Evolutionary conservation across 305 asterid genomes (phyloP).

Genomic region (Fraxinus velutina): DNA sequence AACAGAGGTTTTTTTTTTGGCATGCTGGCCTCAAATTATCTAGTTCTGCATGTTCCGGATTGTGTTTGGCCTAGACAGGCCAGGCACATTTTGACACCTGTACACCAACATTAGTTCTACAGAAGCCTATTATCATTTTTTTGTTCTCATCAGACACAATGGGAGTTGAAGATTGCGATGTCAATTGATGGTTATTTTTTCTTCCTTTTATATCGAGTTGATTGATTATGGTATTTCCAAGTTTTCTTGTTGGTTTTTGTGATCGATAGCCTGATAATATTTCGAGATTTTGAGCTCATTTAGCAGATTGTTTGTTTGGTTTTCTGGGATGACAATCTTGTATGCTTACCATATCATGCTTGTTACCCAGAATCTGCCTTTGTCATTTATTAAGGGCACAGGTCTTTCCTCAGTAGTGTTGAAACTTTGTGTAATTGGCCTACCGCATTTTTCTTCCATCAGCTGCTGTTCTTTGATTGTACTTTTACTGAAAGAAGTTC

Average conservation of each 20-base stretch:
- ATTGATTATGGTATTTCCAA: background rate
- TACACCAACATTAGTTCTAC: background rate
- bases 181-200: background rate
- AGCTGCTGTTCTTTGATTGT: background rate
- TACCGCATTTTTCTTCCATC: background rate
- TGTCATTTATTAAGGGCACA: background rate
- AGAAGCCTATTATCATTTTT: background rate
- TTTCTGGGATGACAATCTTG: background rate
- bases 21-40: background rate
- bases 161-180: background rate
- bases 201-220: background rate
- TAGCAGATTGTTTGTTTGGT: no score
- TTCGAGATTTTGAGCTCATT: background rate
- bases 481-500: background rate
- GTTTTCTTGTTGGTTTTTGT: background rate
- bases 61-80: background rate
- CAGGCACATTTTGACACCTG: background rate
- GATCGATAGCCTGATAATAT: background rate
- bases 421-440: background rate
- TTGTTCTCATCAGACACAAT: background rate
- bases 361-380: background rate
- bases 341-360: background rate
- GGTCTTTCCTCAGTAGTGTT: background rate
- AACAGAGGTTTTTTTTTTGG: background rate
- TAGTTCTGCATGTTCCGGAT: background rate